Evolutionary conservation across 2,329 filamentous ascomycete genomes (phyloP).

Genomic region (Calonectria montana): DNA sequence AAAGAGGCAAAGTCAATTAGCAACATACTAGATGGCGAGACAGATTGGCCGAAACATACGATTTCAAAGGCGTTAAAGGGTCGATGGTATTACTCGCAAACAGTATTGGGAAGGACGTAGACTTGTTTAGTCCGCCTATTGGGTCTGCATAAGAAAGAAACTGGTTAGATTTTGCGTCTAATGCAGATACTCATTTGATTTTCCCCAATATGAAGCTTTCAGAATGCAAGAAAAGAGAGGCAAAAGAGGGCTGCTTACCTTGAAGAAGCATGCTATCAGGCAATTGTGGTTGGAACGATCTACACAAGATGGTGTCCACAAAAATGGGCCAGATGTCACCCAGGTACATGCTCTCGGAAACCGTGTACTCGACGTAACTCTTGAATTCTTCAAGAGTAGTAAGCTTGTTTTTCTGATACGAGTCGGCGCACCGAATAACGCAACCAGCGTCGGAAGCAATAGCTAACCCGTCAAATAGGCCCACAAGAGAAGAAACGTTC

Average conservation of each 20-base stretch:
- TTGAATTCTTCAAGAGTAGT: slow-evolving; percentile 37
- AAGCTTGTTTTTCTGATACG: slow-evolving; percentile 44
- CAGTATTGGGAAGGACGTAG: slow-evolving; percentile 51
- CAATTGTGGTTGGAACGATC: slow-evolving; percentile 37
- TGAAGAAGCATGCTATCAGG: slow-evolving; percentile 45
- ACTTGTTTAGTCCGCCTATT: slow-evolving; percentile 27
- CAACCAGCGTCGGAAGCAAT: slow-evolving; percentile 31
- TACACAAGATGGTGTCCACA: slow-evolving; percentile 40
- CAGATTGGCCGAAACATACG: slow-evolving; percentile 37
- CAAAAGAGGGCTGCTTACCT: slow-evolving; percentile 28
- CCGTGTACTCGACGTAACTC: slow-evolving; percentile 37
- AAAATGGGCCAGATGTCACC: slow-evolving; percentile 46
- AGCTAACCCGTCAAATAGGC: slow-evolving; percentile 25
- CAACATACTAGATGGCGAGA: not conserved
- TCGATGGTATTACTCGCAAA: slow-evolving; percentile 54
- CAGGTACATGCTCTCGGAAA: slow-evolving; percentile 46
- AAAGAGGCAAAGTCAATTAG: slow-evolving; percentile 25
- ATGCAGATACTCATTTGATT: not conserved
- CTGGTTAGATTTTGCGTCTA: slow-evolving; percentile 4
- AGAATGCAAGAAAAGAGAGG: not conserved
- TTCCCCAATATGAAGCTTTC: not conserved
- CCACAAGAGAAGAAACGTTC: slow-evolving; percentile 41
- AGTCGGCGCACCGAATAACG: slow-evolving; percentile 45
- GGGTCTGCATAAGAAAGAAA: slow-evolving; percentile 31
- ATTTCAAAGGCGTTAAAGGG: slow-evolving; percentile 50